These are phyloP conservation scores for Penicillium expansum DNA, from an alignment of 2,329 filamentous ascomycete genomes.

Conservation along the genomic window DNA sequence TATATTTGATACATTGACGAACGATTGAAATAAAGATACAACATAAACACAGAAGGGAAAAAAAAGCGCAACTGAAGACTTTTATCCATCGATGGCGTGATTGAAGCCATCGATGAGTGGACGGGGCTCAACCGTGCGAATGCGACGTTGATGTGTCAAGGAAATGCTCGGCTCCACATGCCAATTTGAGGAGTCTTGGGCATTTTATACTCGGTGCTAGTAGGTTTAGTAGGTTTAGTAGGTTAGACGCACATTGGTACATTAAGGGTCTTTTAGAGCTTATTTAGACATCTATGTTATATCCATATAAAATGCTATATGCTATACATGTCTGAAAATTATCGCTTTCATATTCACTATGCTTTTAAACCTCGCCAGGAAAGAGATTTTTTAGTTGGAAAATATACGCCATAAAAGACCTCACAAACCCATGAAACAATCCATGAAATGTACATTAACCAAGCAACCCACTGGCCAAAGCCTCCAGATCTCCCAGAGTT, in stretches of 20 bases:
- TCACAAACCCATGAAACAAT: conserved; percentile 11
- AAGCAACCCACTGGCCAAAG: conserved; percentile 46
- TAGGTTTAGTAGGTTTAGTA: too few species aligned
- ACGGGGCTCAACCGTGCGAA: neutral
- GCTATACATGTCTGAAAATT: neutral
- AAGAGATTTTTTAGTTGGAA: neutral
- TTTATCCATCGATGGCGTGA: conserved; percentile 27
- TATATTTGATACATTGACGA: neutral
- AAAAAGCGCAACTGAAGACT: neutral
- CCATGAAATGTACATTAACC: conserved; percentile 23
- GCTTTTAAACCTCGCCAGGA: conserved; percentile 21
- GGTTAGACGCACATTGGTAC: too few species aligned
- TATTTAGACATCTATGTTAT: neutral
- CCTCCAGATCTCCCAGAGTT: conserved; percentile 49
- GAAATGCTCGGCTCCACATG: neutral
- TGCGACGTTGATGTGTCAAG: neutral
- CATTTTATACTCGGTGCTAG: neutral
- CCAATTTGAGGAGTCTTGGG: neutral
- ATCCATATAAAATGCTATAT: neutral
- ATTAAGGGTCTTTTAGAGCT: neutral
- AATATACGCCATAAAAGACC: conserved; percentile 15
- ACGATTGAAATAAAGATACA: neutral
- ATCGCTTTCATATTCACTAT: conserved; percentile 14
- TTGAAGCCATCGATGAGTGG: conserved; percentile 21
- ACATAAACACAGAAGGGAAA: neutral